Base-by-base conservation (phyloP, 2,329 filamentous ascomycete species). In the Colletotrichum sansevieriae region DNA sequence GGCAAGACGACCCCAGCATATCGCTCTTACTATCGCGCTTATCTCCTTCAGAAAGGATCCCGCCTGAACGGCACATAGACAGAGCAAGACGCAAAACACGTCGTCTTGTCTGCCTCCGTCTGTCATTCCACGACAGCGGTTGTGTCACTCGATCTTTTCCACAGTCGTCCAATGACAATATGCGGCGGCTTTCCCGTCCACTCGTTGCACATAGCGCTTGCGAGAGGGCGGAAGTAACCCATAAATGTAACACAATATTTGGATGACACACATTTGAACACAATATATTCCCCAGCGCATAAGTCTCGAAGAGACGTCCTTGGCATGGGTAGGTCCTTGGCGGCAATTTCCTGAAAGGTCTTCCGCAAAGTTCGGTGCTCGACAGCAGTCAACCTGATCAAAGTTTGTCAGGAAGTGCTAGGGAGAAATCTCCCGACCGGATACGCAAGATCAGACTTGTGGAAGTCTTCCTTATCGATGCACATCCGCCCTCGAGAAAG, bases 11-110 rank as follows among this genome's bases (percentile, higher is more conserved):
- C 71, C 56, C 71, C 41, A 76, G 79, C 77, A 80, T 77, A 67
- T 74, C 73, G 79, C 80, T 72, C 83, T 84, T 84, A 85, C 83
- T 86, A 86, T 85, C 84, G 82, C 84, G 83, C 83, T 85, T 87
- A 75, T 85, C 84, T 83, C 83, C 83, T 85, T 85, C 83, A 85
- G 83, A 85, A 84, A 84, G 79, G 79, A 80, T 75, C 80, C 80
- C 78, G 78, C 76, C 73, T 75, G 74, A 73, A 54, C 73, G 74
- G 74, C 73, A 75, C 74, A 13, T 65, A 57, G 71, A 74, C 61
- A 64, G 29, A 64, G 29, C 37, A 39, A 39, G 33, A 49, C 49
- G 39, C 37, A 58, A 46, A 43, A 12, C 44, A 18, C 25, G 15
- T n/a, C 43, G 39, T 4, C 20, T 4, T 18, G 6, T 18, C 39